A percentile compares a stretch with the other conserved stretches of the same genome.
Evolutionary conservation across 345 rosid genomes (phyloP).

Genomic region (Melastoma malabathricum): DNA sequence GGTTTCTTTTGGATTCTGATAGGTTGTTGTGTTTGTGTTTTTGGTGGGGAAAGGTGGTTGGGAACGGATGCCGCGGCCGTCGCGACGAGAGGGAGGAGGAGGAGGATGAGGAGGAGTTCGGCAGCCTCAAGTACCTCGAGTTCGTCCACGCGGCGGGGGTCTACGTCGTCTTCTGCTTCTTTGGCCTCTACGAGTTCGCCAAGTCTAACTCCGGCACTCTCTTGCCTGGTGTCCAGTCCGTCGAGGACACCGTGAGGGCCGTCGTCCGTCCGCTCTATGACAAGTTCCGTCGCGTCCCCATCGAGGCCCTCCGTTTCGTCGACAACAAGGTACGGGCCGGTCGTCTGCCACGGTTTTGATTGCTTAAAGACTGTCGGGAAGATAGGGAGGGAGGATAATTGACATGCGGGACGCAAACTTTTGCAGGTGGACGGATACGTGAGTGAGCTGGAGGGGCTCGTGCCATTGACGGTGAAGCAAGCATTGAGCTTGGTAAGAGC

Average conservation of each 20-base stretch:
- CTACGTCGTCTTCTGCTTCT: constrained; percentile 29
- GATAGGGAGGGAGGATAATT: too few species aligned
- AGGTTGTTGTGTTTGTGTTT: too few species aligned
- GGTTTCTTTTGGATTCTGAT: too few species aligned
- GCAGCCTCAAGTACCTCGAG: constrained; percentile 45
- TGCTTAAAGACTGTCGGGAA: too few species aligned
- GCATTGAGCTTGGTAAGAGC: constrained; percentile 42
- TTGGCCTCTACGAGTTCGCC: constrained; percentile 44
- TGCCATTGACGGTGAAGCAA: constrained; percentile 53
- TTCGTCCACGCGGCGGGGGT: constrained; percentile 39
- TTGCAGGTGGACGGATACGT: constrained; percentile 44
- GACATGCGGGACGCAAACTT: too few species aligned
- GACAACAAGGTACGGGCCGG: constrained; percentile 42
- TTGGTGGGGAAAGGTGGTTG: too few species aligned
- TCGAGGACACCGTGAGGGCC: constrained; percentile 44
- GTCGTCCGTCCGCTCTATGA: constrained; percentile 54
- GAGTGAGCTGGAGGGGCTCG: constrained; percentile 28
- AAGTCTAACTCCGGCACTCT: constrained; percentile 71
- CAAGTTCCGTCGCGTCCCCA: constrained; percentile 42
- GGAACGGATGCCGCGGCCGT: too few species aligned
- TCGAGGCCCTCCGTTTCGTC: constrained; percentile 46
- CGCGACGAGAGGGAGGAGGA: too few species aligned
- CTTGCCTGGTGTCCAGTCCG: constrained; percentile 43
- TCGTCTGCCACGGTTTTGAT: not conserved
- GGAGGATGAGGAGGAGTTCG: constrained; percentile 17